Conservation (phyloP, 169 alveolate genomes). For the Cryptosporidium canis region DNA sequence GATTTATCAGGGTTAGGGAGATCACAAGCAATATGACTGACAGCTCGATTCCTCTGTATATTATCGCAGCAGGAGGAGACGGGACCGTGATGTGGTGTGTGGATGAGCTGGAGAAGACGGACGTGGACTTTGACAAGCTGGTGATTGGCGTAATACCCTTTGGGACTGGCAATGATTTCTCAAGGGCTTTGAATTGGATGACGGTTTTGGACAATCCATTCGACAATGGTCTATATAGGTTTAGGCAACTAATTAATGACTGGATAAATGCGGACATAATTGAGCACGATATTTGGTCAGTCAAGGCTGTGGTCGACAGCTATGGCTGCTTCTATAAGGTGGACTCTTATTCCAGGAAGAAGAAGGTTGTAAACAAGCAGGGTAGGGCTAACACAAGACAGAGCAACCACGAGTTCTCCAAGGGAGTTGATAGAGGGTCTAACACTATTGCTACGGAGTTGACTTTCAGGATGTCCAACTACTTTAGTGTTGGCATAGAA, state of each 20-base stretch:
- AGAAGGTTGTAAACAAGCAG: slow-evolving; percentile 72
- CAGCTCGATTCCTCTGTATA: slow-evolving; percentile 59
- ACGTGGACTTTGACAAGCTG: slow-evolving; percentile 79
- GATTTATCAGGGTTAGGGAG: slow-evolving; percentile 76
- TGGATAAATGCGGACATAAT: slow-evolving; percentile 82
- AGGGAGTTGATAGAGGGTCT: slow-evolving; percentile 26
- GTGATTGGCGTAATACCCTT: slow-evolving; percentile 92
- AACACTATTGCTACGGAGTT: slow-evolving; percentile 50
- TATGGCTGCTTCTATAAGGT: slow-evolving; percentile 83
- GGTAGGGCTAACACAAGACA: slow-evolving; percentile 42
- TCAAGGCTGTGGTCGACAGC: slow-evolving; percentile 82
- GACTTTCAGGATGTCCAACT: slow-evolving; percentile 86
- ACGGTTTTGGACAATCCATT: slow-evolving; percentile 81
- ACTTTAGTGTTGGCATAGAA: slow-evolving; percentile 92
- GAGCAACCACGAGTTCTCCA: slow-evolving; percentile 36
- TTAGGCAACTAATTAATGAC: slow-evolving; percentile 80
- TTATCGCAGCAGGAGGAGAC: slow-evolving; percentile 95
- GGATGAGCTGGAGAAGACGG: slow-evolving; percentile 83
- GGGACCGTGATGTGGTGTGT: slow-evolving; percentile 94
- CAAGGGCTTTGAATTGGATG: slow-evolving; percentile 91
- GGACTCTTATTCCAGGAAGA: slow-evolving; percentile 49
- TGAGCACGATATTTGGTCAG: slow-evolving; percentile 91
- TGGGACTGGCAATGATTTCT: slow-evolving; percentile 96
- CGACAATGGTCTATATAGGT: slow-evolving; percentile 81
- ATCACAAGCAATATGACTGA: slow-evolving; percentile 9